Percentiles rank a stretch among this genome's conserved stretches.
These are phyloP conservation scores for Suillus sp. DNA, from an alignment of 768 basidiomycete species.

Conservation along the genomic window DNA sequence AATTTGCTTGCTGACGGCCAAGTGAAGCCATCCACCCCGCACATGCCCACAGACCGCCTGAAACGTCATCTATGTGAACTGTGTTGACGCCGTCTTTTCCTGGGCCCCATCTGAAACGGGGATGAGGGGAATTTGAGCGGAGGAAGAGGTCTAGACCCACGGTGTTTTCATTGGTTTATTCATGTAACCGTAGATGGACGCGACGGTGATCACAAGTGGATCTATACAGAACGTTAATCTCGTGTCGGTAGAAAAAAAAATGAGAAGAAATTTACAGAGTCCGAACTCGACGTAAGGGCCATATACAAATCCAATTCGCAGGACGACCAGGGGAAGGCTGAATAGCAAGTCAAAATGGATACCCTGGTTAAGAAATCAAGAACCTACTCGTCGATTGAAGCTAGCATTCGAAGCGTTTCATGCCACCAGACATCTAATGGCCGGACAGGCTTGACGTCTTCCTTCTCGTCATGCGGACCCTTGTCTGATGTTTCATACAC, in stretches of 20 bases:
- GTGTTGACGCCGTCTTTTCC: conserved; percentile 77
- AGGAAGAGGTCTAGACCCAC: conserved; percentile 38
- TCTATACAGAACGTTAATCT: conserved; percentile 43
- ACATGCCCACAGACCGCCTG: conserved; percentile 74
- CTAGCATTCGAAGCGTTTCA: conserved; percentile 74
- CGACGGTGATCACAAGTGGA: conserved; percentile 70
- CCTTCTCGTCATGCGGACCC: conserved; percentile 66
- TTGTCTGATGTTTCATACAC: conserved; percentile 78
- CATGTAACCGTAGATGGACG: conserved; percentile 78
- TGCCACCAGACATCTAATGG: conserved; percentile 87
- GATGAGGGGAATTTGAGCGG: conserved; percentile 16
- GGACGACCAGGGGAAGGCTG: conserved; percentile 79
- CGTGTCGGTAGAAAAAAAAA: conserved; percentile 17
- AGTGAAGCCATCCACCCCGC: conserved; percentile 72
- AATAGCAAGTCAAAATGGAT: conserved; percentile 18
- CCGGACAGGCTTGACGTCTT: conserved; percentile 70
- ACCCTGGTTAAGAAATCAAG: background rate
- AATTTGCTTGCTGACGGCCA: conserved; percentile 66
- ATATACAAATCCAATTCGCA: conserved; percentile 76
- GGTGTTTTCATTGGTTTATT: conserved; percentile 85
- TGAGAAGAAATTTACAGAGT: conserved; percentile 44
- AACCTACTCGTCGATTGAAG: conserved; percentile 69
- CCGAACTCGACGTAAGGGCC: conserved; percentile 81
- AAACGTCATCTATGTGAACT: conserved; percentile 77
- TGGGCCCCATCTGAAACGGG: conserved; percentile 65